Evolutionary conservation across 2,329 filamentous ascomycete species (phyloP), one percentile per base, ranked within the genome.

Genomic region (Ilyonectria robusta): DNA sequence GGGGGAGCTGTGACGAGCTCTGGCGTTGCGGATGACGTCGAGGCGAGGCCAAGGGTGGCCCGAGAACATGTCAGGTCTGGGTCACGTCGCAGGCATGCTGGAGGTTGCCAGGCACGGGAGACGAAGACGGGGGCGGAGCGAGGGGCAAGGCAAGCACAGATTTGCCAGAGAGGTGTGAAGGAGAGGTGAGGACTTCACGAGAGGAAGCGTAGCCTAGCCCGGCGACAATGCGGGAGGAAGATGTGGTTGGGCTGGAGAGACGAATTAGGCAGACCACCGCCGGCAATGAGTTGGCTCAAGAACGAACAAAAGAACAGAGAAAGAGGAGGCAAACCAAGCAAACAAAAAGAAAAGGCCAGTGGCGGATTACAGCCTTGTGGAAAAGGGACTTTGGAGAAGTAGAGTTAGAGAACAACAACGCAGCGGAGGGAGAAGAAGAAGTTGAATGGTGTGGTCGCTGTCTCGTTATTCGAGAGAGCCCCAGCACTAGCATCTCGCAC

Each of bases 51-150:
- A 62, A 67, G 61, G 67, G 56, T 66, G 60, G 65, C 59, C 66
- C 62, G 55, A 53, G 62, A 65, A 72, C 66, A 70, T 67, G 62
- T 59, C 65, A 72, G 68, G 64, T 67, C 71, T 71, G 70, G 67
- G 65, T 75, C 66, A 72, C 72, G 58, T 69, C 63, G 67, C 37
- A 71, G 67, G 66, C 70, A 75, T 75, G 71, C 72, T 71, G 58
- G 51, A 51, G 50, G 46, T 57, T 68, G 71, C 70, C 59, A 72
- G 65, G 67, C 61, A 73, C 61, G 47, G 51, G 50, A 46, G 62
- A 57, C 63, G 61, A 63, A 53, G 59, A 29, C 46, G 46, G 26
- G 42, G 50, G 40, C 33, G 44, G 46, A 51, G 48, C 42, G 50
- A 60, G 64, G 66, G 26, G 35, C 40, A 57, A 50, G 51, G 35